Conservation (phyloP, 2,329 filamentous ascomycete genomes). For the Aspergillus persii region DNA sequence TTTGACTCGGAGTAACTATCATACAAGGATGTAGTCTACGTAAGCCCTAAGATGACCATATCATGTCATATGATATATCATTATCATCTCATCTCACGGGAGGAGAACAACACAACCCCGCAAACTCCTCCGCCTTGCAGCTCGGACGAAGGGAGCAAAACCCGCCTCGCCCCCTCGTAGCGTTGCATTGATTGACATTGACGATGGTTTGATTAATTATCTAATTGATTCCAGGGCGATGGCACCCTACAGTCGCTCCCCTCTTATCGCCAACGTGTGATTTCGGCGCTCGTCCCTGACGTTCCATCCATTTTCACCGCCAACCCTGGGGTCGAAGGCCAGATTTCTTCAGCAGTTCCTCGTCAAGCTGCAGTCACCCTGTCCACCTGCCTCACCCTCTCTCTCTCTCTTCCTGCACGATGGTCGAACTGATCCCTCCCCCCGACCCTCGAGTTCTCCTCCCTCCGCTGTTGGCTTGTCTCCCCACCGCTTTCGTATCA, state of each 20-base stretch:
- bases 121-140: neutral
- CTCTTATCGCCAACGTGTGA: neutral
- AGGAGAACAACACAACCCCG: neutral
- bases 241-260: neutral
- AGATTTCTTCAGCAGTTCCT: neutral
- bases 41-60: no score
- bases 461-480: constrained; percentile 62
- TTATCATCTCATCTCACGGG: no score
- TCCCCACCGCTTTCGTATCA: constrained; percentile 60
- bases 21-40: no score
- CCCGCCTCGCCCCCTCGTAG: no score
- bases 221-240: neutral
- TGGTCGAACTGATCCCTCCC: constrained; percentile 54
- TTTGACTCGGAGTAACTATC: no score
- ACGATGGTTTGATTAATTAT: no score
- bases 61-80: no score
- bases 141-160: neutral
- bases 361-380: no score
- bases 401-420: constrained; percentile 27
- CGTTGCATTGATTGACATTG: neutral
- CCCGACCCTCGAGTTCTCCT: constrained; percentile 58
- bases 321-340: neutral
- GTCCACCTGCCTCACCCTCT: neutral
- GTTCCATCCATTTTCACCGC: neutral
- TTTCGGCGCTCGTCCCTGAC: neutral